These are phyloP conservation scores for Sherardia arvensis DNA, from an alignment of 257 asterid species.

Conservation along the genomic window DNA sequence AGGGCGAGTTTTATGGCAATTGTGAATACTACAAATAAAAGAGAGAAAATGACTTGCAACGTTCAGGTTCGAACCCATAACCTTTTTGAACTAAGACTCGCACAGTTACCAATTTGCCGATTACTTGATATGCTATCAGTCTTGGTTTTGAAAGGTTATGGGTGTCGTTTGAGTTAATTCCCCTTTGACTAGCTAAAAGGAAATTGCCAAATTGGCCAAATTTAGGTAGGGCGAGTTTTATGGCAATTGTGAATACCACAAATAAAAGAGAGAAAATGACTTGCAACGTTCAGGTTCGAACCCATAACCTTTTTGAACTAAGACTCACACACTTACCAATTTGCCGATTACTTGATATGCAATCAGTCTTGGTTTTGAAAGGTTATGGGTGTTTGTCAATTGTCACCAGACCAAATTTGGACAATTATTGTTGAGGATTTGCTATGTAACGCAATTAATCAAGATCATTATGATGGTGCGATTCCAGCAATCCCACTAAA, in stretches of 20 bases:
- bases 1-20: no score
- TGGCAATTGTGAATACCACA: not conserved
- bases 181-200: not conserved
- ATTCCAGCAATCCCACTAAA: not conserved
- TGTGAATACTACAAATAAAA: no score
- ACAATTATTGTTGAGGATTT: not conserved
- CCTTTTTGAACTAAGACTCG: not conserved
- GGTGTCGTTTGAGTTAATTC: not conserved
- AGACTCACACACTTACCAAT: not conserved
- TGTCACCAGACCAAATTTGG: not conserved
- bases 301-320: not conserved
- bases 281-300: not conserved
- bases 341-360: not conserved
- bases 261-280: not conserved
- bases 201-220: not conserved
- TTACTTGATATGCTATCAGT: not conserved
- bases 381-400: not conserved
- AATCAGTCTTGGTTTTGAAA: not conserved
- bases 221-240: not conserved
- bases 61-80: not conserved
- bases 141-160: not conserved
- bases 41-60: not conserved
- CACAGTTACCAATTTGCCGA: no score
- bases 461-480: not conserved
- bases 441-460: not conserved